Conservation (phyloP, 2,329 filamentous ascomycete species). For the Diaporthe citriasiana region DNA sequence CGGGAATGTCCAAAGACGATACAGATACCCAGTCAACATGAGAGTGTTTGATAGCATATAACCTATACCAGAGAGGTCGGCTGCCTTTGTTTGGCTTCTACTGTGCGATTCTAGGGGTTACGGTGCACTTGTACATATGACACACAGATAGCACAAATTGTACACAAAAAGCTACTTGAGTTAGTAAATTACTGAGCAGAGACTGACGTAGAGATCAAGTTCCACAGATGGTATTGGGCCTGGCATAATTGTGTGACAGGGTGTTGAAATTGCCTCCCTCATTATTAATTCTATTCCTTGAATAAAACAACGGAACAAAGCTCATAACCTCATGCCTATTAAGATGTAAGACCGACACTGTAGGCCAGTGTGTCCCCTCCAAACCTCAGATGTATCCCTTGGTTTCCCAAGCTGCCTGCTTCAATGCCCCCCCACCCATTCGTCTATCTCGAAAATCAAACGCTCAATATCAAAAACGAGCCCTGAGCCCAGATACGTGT, state of each 20-base stretch:
- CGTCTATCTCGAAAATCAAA: not conserved
- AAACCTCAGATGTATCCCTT: not conserved
- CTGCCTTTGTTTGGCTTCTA: not conserved
- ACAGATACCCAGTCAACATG: not conserved
- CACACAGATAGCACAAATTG: not conserved
- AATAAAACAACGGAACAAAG: not conserved
- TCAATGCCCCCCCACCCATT: not conserved
- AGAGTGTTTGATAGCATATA: not conserved
- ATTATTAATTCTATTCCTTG: not conserved
- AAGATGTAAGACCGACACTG: not conserved
- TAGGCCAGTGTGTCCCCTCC: not conserved
- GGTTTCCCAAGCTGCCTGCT: not conserved
- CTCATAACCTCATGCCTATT: not conserved
- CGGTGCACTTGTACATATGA: not conserved
- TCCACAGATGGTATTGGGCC: too few relatives aligned
- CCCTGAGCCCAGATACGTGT: slow-evolving; percentile 28
- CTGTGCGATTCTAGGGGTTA: not conserved
- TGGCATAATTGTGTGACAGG: not conserved
- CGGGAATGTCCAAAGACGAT: not conserved
- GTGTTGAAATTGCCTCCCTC: not conserved
- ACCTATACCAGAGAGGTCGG: too few relatives aligned
- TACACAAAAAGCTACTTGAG: too few relatives aligned
- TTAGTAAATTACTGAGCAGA: too few relatives aligned
- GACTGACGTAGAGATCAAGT: too few relatives aligned
- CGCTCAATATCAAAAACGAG: not conserved